Base-by-base conservation (phyloP, 768 basidiomycete species). In the Crucibulum laeve region DNA sequence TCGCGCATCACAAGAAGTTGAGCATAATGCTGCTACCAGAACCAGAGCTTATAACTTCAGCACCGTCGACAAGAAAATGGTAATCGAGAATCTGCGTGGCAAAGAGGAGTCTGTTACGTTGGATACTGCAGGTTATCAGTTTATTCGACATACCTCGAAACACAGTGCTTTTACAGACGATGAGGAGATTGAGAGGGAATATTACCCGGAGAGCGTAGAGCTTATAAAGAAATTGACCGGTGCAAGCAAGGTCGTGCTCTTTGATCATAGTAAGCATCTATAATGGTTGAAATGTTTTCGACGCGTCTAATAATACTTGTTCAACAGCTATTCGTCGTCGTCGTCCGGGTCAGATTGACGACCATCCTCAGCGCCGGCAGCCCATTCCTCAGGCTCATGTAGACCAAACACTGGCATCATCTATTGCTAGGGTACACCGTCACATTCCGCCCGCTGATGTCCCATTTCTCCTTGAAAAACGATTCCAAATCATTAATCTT, bases 131-230 rank as follows among this genome's bases (percentile, higher is more conserved):
- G 78, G 79, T 4, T 82, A 77, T 61, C 70, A 74, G 53, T 75
- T 57, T 43, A 60, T 49, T 36, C 42, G 43, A 15, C 47, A 53
- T 23, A 55, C 71, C 1, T 57, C 74, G 1, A 62, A 67, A 44
- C 67, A 70, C 45, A 68, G 60, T n/a, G 42, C 63, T 1, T 79
- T 79, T 57, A 41, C 49, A 2, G 60, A 68, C 47, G 71, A 81
- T 32, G 71, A 68, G 7, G 73, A 72, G n/a, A 71, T 85, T 25
- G 51, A 67, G 52, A 51, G 49, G 34, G 76, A 75, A 39, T 85
- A 86, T 54, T 84, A 83, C 51, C 70, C 73, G 0, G 83, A 85
- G 59, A 76, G 75, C 51, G 63, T 69, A 14, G 74, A 76, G 53
- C 63, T 82, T 33, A 56, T 84, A 33, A 82, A 84, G 64, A 57